Evolutionary conservation across 164 flowering plant species (phyloP).

Genomic region (Tetrastigma voinierianum): DNA sequence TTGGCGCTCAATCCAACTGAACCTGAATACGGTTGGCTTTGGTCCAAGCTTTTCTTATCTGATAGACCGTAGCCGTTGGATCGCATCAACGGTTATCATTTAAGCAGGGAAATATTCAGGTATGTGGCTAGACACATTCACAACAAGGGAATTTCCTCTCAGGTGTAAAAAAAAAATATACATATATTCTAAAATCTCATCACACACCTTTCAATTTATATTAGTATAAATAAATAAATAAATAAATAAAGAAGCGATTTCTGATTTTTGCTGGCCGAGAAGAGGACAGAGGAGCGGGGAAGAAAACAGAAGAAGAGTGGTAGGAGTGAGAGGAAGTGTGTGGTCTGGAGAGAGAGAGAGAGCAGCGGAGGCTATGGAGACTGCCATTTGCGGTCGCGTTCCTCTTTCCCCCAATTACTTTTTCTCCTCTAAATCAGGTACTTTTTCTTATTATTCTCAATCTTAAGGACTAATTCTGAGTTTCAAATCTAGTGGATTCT

Average conservation of each 20-base stretch:
- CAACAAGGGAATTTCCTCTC: too few species aligned
- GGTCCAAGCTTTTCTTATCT: not conserved
- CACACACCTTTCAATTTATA: too few species aligned
- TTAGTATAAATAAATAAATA: too few species aligned
- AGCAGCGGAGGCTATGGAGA: constrained; percentile 17
- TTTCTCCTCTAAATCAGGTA: constrained; percentile 15
- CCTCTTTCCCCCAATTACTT: constrained; percentile 27
- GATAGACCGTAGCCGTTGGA: too few species aligned
- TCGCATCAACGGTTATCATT: too few species aligned
- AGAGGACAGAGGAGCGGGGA: not conserved
- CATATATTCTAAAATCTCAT: too few species aligned
- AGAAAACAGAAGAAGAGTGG: not conserved
- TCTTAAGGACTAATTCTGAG: too few species aligned
- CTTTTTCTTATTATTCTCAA: not conserved
- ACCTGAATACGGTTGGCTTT: not conserved
- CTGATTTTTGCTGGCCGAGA: not conserved
- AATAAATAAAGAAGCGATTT: too few species aligned
- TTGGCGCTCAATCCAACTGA: not conserved
- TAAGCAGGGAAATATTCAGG: too few species aligned
- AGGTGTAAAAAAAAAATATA: too few species aligned
- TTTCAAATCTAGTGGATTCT: too few species aligned
- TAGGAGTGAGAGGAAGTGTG: not conserved
- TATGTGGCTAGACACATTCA: too few species aligned
- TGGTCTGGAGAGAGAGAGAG: constrained; percentile 1
- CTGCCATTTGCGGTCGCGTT: constrained; percentile 28